These are phyloP conservation scores for Aotearoamyces nothofagi DNA, from an alignment of 2,329 filamentous ascomycete genomes.

Conservation along the genomic window DNA sequence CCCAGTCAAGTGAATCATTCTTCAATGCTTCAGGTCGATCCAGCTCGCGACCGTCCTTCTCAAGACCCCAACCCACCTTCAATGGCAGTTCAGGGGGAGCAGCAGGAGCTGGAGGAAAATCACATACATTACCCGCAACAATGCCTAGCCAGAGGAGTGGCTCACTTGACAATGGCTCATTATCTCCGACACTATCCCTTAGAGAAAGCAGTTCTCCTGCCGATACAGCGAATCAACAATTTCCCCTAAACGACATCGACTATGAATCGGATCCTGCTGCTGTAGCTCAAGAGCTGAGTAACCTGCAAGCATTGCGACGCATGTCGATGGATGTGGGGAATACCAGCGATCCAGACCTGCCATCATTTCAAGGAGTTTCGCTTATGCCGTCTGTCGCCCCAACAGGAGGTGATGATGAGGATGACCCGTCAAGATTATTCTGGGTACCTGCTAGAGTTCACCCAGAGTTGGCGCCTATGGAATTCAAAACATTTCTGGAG, in stretches of 20 bases:
- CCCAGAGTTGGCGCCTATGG: slow-evolving; percentile 84
- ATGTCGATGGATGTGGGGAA: slow-evolving; percentile 66
- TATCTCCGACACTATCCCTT: slow-evolving; percentile 23
- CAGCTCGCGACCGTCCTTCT: background rate
- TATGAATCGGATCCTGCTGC: slow-evolving; percentile 60
- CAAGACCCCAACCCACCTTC: slow-evolving; percentile 9
- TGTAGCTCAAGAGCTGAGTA: slow-evolving; percentile 58
- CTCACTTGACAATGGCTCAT: slow-evolving; percentile 18
- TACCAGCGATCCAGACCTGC: slow-evolving; percentile 54
- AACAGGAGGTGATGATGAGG: slow-evolving; percentile 61
- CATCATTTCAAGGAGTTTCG: slow-evolving; percentile 50
- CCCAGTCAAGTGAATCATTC: slow-evolving; percentile 15
- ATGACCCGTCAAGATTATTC: slow-evolving; percentile 75
- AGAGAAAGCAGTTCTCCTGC: slow-evolving; percentile 23
- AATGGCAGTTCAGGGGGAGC: no score
- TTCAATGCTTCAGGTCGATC: slow-evolving; percentile 7
- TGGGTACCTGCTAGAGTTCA: slow-evolving; percentile 95
- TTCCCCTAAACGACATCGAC: slow-evolving; percentile 57
- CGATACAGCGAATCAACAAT: slow-evolving; percentile 42
- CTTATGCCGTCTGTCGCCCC: slow-evolving; percentile 59
- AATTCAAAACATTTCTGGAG: slow-evolving; percentile 94
- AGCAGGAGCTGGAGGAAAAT: slow-evolving; percentile 11
- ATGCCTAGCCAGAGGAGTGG: slow-evolving; percentile 15
- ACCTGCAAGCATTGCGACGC: slow-evolving; percentile 55
- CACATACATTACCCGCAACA: slow-evolving; percentile 16